These are phyloP conservation scores for Coniochaeta sp. DNA, from an alignment of 2,329 filamentous ascomycete genomes.

Conservation along the genomic window DNA sequence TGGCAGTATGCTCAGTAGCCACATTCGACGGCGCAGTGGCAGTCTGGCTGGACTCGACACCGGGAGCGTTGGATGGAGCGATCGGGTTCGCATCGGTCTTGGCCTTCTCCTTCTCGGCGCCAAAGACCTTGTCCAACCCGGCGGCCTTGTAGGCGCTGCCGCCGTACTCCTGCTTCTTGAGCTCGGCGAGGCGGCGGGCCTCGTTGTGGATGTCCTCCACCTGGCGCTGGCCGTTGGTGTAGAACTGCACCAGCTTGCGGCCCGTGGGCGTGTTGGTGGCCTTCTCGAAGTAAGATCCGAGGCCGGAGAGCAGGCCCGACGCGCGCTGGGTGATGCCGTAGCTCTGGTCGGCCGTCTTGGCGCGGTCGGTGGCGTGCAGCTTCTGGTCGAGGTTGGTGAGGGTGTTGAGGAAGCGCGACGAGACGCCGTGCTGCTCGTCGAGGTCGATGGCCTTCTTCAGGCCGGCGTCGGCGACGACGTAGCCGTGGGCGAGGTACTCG, in stretches of 20 bases:
- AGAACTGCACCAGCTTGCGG: slow-evolving; percentile 82
- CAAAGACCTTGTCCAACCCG: slow-evolving; percentile 51
- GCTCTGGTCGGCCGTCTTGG: slow-evolving; percentile 73
- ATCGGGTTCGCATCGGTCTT: not conserved
- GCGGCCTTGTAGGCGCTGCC: slow-evolving; percentile 53
- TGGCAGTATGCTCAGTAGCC: not conserved
- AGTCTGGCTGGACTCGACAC: not conserved
- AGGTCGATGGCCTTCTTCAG: slow-evolving; percentile 80
- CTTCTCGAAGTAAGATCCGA: slow-evolving; percentile 92
- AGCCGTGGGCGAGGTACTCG: slow-evolving; percentile 94
- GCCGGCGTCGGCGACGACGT: slow-evolving; percentile 67
- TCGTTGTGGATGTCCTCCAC: slow-evolving; percentile 91
- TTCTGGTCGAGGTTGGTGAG: slow-evolving; percentile 74
- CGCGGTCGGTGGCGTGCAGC: slow-evolving; percentile 82
- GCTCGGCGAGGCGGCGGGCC: slow-evolving; percentile 76
- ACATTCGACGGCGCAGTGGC: not conserved
- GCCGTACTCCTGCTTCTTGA: slow-evolving; percentile 66
- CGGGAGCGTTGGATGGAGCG: not conserved
- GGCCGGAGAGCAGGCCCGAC: slow-evolving; percentile 52
- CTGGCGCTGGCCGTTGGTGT: slow-evolving; percentile 76
- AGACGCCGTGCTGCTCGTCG: slow-evolving; percentile 84
- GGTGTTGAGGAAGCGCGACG: slow-evolving; percentile 68
- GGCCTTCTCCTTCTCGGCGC: slow-evolving; percentile 15
- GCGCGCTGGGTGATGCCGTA: slow-evolving; percentile 77
- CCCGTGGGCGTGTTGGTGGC: slow-evolving; percentile 81